phyloP scores from a whole-genome alignment of 2,329 filamentous ascomycete species.

The Chrysoporthe cubensis region DNA sequence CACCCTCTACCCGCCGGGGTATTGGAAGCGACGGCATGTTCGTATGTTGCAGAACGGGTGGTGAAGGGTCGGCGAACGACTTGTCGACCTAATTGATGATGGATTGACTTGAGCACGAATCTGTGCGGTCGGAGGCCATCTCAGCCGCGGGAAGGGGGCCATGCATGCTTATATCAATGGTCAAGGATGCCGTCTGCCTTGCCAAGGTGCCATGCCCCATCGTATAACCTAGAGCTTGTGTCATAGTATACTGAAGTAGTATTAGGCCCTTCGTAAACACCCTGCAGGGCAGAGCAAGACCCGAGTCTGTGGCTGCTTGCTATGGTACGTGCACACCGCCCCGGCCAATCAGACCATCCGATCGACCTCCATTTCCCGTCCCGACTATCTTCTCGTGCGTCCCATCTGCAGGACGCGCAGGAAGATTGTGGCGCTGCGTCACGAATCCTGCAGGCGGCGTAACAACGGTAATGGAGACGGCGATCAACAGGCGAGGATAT shows the following conservation, averaged over 20 bases:
- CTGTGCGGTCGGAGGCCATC: no score
- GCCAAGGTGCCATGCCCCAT: constrained; percentile 2
- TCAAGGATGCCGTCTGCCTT: constrained; percentile 5
- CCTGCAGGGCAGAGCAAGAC: background rate
- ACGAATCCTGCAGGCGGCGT: constrained; percentile 22
- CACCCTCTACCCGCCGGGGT: background rate
- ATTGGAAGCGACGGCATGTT: constrained; percentile 3
- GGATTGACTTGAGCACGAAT: background rate
- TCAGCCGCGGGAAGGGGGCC: background rate
- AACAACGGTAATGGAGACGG: background rate
- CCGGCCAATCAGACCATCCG: background rate
- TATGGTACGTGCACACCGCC: background rate
- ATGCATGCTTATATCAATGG: constrained; percentile 17
- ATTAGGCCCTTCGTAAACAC: background rate
- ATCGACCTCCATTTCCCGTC: background rate
- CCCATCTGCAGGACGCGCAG: background rate
- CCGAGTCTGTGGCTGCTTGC: background rate
- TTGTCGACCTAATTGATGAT: background rate
- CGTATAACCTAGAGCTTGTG: constrained; percentile 1
- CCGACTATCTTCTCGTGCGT: background rate
- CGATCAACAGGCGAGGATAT: constrained; percentile 1
- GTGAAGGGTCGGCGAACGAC: no score
- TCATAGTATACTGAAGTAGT: background rate
- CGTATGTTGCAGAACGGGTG: background rate
- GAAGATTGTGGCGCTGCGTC: constrained; percentile 10